Evolutionary conservation across 2,329 filamentous ascomycete species (phyloP).

Genomic region (Calonectria fujianensis): DNA sequence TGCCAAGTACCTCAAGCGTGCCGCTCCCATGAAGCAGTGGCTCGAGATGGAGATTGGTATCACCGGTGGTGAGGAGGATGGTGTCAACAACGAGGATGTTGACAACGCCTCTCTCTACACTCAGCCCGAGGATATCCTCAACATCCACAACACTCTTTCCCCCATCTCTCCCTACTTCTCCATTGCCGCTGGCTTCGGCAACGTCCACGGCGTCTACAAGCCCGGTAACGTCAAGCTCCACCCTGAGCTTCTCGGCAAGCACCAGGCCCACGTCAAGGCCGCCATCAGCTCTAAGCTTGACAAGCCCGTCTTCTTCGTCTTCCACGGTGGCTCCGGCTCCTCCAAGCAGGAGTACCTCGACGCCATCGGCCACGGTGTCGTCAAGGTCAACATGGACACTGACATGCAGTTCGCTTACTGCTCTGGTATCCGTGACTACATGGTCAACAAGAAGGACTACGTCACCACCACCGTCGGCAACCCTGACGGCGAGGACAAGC

Average conservation of each 20-base stretch:
- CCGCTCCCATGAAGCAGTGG: constrained; percentile 98
- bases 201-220: constrained; percentile 99
- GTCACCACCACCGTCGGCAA: constrained; percentile 91
- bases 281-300: constrained; percentile 81
- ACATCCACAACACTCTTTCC: constrained; percentile 90
- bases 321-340: constrained; percentile 98
- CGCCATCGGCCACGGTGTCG: constrained; percentile 93
- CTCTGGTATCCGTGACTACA: constrained; percentile 93
- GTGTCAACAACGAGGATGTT: constrained; percentile 98
- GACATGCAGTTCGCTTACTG: constrained; percentile 98
- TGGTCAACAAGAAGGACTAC: constrained; percentile 97
- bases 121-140: constrained; percentile 95
- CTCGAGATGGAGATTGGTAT: constrained; percentile 95
- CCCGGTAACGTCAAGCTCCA: constrained; percentile 97
- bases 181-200: constrained; percentile 98
- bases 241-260: constrained; percentile 96
- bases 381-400: constrained; percentile 99
- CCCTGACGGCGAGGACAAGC: constrained; percentile 96
- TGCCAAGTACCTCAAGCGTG: constrained; percentile 93
- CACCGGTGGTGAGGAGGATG: constrained; percentile 97
- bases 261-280: constrained; percentile 93
- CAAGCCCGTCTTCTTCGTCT: constrained; percentile 99
- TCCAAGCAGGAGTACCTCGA: constrained; percentile 92
- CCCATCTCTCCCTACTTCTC: constrained; percentile 97
- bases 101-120: constrained; percentile 99